Evolutionary conservation across 768 basidiomycete species (phyloP), one percentile per base, ranked within the genome.

Genomic region (Kwoniella sp.): DNA sequence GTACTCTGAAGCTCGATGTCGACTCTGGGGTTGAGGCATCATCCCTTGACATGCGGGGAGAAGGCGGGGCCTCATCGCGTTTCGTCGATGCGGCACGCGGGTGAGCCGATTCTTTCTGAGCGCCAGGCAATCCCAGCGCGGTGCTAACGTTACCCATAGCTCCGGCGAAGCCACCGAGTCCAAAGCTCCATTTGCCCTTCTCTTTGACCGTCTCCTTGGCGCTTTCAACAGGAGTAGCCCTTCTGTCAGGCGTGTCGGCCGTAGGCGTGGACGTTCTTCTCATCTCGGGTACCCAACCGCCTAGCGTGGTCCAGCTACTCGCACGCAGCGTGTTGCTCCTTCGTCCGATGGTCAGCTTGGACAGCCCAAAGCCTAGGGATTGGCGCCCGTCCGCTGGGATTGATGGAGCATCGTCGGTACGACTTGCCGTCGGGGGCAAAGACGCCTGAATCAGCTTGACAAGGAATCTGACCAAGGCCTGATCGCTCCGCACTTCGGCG

Each of bases 251-350:
- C 7, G 31, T 20, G 11, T 20, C 40, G 5, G 45, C 27, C 15
- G 38, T 39, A 14, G 56, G 46, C 1, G 53, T 56, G 11, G 50
- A 42, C 11, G 20, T 29, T 14, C 47, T 42, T 8, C 47, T 47
- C 2, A 61, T 31, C 4, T 37, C 45, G 5, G 65, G 62, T 25
- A 67, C 62, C 65, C 65, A 67, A 10, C 62, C 53, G 3, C 50
- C 43, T 3, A 61, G 46, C 1, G 53, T 55, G 14, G 57, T 37
- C 65, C 65, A 67, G 25, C 58, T 63, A 20, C 10, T 48, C 31
- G 41, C 17, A 23, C 25, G 17, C n/a, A n/a, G n/a, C n/a, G n/a
- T n/a, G n/a, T 29, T 52, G 4, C 46, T 29, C 4, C 50, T 40
- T 22, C 31, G 12, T 1, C 43, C 50, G 4, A 52, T 22, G 11